Evolutionary conservation across 2,329 filamentous ascomycete species (phyloP), one percentile per base, ranked within the genome.

Genomic region (Fusarium staphyleae): DNA sequence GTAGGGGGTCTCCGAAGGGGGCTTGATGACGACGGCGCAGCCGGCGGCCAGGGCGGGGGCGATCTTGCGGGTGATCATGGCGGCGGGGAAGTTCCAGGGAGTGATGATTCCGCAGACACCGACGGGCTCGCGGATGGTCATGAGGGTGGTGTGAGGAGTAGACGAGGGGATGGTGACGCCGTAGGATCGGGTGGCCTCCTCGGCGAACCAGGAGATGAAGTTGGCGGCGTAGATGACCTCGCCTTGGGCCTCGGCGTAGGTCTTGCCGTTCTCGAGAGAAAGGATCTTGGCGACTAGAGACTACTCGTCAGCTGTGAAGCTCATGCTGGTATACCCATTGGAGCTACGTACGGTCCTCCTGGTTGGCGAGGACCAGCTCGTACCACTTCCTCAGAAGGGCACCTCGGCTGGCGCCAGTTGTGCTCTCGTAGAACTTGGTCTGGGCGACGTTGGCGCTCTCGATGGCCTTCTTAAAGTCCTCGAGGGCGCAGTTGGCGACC

Each of bases 11-110:
- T 90, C 87, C 3, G 87, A 87, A 7, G 84, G 87, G 3, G 88
- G 86, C 75, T 90, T 90, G 22, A 84, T 80, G 18, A 93, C 79
- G 83, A 92, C 90, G 2, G 87, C 89, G 72, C 88, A 91, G 32
- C 88, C 88, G 19, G 88, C 88, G n/a, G 88, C 88, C 30, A 91
- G 75, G 3, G 83, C 84, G 4, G 84, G 75, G 2, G 72, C 77
- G 15, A 75, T 73, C 63, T 80, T 80, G 36, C 78, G 57, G 14
- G 66, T 66, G 55, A 69, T 69, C 60, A 69, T 69, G 52, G 67
- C 62, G 29, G 63, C 66, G 16, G 66, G 65, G 35, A 69, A 65
- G 60, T 69, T 67, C 65, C 65, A 67, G 30, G 77, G 74, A 5
- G 81, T 75, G 75, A 84, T 82, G 36, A 79, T 80, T 9, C 77